Percentiles rank a stretch among this genome's conserved stretches.
These are phyloP conservation scores for Filosporella fistucella DNA, from an alignment of 495 filamentous ascomycete genomes.

Conservation along the genomic window DNA sequence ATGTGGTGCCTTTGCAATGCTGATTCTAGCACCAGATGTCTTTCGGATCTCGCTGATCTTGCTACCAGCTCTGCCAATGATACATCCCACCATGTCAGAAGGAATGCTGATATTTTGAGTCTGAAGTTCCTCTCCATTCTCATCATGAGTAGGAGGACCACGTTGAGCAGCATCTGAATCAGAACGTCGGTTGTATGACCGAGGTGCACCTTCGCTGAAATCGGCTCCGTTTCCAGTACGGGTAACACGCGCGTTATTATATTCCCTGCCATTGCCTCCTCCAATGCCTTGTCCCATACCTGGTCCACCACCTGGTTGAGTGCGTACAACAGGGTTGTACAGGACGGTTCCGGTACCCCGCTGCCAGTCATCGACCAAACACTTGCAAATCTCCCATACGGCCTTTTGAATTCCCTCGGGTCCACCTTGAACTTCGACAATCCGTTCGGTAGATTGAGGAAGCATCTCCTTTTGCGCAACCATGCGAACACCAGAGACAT, in stretches of 20 bases:
- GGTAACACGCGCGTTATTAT: constrained; percentile 68
- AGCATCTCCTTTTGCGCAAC: constrained; percentile 99
- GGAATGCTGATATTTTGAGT: constrained; percentile 99
- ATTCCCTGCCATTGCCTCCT: constrained; percentile 38
- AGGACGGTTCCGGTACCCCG: constrained; percentile 93
- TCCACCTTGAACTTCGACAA: constrained; percentile 92
- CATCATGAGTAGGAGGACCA: constrained; percentile 77
- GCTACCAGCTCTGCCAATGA: constrained; percentile 88
- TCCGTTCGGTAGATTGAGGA: constrained; percentile 96
- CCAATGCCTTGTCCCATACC: constrained; percentile 35
- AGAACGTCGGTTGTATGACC: constrained; percentile 68
- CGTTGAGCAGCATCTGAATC: constrained; percentile 70
- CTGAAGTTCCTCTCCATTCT: constrained; percentile 95
- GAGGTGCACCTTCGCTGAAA: constrained; percentile 76
- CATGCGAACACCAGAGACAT: constrained; percentile 95
- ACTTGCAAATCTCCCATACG: constrained; percentile 98
- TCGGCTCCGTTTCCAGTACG: constrained; percentile 96
- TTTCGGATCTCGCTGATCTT: constrained; percentile 99
- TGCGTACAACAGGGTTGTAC: constrained; percentile 92
- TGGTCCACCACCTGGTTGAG: constrained; percentile 44
- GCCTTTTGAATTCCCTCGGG: constrained; percentile 93
- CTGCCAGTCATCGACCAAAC: constrained; percentile 95
- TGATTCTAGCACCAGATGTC: constrained; percentile 92
- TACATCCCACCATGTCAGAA: constrained; percentile 98
- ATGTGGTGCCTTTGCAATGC: constrained; percentile 96